Base-by-base conservation (phyloP, 805 yeast genomes). In the Blastobotrys terrestris region DNA sequence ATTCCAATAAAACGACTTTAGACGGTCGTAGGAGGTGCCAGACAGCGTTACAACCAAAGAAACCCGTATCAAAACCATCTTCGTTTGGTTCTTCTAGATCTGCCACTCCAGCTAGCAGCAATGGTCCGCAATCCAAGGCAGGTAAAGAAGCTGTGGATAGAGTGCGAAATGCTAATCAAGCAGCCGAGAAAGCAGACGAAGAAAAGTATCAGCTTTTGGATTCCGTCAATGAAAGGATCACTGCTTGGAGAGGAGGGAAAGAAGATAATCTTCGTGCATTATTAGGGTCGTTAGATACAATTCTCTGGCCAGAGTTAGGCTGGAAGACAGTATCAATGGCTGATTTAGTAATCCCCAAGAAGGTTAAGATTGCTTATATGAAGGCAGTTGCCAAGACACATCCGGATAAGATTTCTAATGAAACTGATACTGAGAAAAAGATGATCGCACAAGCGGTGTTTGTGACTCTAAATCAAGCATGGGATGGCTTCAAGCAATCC, bases 361-460 rank as follows among this genome's bases (percentile, higher is more conserved):
- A 87, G 66, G 97, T 90, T 40, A 92, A 92, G 66, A 72, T 92
- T 39, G 74, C 75, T 16, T 94, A 94, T 67, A 80, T 85, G 88
- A 85, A 83, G 62, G 92, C 88, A 1, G 87, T 84, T 46, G 79
- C 88, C 49, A 74, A 79, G 52, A 84, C 87, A 3, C 94, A 85
- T 62, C 94, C 94, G 0, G 99, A 94, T 67, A 94, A 94, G 67
- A 72, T 91, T 20, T 73, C 81, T 4, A 64, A 69, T n/a, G 67
- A 69, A 19, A 79, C 84, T 1, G 72, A 83, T 5, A 72, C 82
- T 3, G 95, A 89, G 61, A 79, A 80, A 53, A 84, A 85, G 64
- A 78, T 92, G 84, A 75, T 92, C 46, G 94, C 97, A 14, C 92
- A 91, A 60, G 82, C 81, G 20, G 92, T 92, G 0, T 94, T 94